Percentiles rank a stretch among this genome's conserved stretches.
Evolutionary conservation across 768 basidiomycete species (phyloP).

Genomic region (Serendipita sp.): DNA sequence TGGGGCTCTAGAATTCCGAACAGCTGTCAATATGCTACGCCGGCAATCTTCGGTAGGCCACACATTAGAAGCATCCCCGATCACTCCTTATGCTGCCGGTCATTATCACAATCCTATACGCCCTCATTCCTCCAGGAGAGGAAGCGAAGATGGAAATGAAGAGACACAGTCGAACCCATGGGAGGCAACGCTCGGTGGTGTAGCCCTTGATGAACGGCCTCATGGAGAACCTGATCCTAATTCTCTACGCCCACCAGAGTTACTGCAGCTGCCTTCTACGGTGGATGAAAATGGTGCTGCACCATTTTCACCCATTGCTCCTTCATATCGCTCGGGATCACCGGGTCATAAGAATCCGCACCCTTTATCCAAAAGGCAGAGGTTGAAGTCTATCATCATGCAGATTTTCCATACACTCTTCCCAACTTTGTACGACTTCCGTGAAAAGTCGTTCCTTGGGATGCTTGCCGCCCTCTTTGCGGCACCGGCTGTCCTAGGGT

Average conservation of each 20-base stretch:
- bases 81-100: slow-evolving; percentile 61
- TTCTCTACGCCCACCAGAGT: neutral
- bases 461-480: slow-evolving; percentile 65
- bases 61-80: slow-evolving; percentile 33
- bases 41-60: slow-evolving; percentile 38
- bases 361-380: slow-evolving; percentile 25
- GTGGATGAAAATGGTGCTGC: neutral
- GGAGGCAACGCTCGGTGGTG: slow-evolving; percentile 30
- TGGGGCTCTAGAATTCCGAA: slow-evolving; percentile 89
- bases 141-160: neutral
- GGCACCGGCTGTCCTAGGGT: slow-evolving; percentile 65
- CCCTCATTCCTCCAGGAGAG: neutral
- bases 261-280: neutral
- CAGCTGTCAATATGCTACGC: slow-evolving; percentile 69
- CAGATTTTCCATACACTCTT: slow-evolving; percentile 52
- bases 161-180: slow-evolving; percentile 28
- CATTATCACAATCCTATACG: slow-evolving; percentile 41
- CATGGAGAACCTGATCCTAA: neutral
- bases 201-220: slow-evolving; percentile 36
- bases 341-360: slow-evolving; percentile 13
- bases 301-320: neutral
- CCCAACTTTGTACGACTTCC: slow-evolving; percentile 66
- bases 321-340: neutral
- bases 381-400: slow-evolving; percentile 20
- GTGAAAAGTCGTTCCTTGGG: slow-evolving; percentile 49